phyloP scores from a whole-genome alignment of 83 land plant species.

The Picea abies region DNA sequence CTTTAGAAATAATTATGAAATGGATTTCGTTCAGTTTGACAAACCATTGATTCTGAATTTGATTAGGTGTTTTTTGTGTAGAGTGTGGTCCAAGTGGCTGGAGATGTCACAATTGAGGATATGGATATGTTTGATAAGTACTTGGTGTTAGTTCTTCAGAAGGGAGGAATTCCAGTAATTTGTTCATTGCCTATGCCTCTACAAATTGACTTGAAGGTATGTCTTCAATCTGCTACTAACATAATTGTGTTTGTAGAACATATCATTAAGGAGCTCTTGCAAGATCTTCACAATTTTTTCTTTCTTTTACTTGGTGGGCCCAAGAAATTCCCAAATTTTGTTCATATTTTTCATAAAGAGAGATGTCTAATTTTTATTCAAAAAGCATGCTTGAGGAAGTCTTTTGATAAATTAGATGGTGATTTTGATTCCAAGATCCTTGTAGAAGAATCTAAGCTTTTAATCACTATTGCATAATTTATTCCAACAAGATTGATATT shows the following conservation, averaged over 20 bases:
- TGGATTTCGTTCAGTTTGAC: not conserved
- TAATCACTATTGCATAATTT: no score
- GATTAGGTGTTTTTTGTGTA: slow-evolving; percentile 26
- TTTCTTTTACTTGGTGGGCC: not conserved
- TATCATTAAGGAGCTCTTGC: not conserved
- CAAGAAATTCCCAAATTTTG: not conserved
- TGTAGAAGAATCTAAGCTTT: no score
- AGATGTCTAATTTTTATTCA: not conserved
- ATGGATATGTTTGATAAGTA: slow-evolving; percentile 92
- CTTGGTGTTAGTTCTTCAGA: slow-evolving; percentile 71
- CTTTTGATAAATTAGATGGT: no score
- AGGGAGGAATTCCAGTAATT: slow-evolving; percentile 55
- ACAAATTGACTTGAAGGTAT: slow-evolving; percentile 2
- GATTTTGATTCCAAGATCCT: no score
- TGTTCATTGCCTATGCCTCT: slow-evolving; percentile 80
- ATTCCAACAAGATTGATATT: no score
- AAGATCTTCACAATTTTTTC: not conserved
- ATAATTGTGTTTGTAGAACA: not conserved
- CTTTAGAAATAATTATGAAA: not conserved
- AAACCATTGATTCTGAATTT: not conserved
- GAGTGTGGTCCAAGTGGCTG: slow-evolving; percentile 62
- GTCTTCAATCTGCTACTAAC: not conserved
- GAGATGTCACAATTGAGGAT: slow-evolving; percentile 61
- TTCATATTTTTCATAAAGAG: not conserved
- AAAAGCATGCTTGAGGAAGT: not conserved